Evolutionary conservation across 176 grass and related monocot genomes (phyloP), one percentile per base, ranked within the genome.

Genomic region (Ananas comosus): DNA sequence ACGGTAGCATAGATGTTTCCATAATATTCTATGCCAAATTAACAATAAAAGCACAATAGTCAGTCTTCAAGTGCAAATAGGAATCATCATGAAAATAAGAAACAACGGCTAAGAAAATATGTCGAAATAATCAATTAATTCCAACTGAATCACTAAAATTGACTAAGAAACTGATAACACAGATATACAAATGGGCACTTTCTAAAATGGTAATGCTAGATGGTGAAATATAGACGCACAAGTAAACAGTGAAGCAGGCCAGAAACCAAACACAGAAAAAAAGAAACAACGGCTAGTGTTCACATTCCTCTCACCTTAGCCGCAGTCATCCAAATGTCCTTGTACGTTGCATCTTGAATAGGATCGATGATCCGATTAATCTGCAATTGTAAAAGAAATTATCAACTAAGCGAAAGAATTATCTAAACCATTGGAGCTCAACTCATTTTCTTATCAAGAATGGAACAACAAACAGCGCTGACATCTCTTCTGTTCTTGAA

Each of bases 321-420:
- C 88, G 87, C 88, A 65, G 89, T 87, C 84, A 90, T 88, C 94
- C 94, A 93, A 51, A 99, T 86, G 68, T 93, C 91, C 79, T 87
- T 92, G 79, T 88, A 93, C 50, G 89, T 93, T 49, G 89, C 79
- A 82, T 99, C 68, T 76, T 81, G 71, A 51, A 99, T 61, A 72
- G 89, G 89, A 83, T 99, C 94, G 13, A 85, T 83, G 63, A 91
- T 93, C 74, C 78, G 89, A 82, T 79, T 81, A 63, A 99, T 84
- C 94, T 99, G 86, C 13, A 80, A 79, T 75, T 13, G 64, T 51
- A 72, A 70, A 64, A 59, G 3, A 86, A 64, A 23, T 53, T 28
- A 81, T 64, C 25, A 61, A 81, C 17, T 71, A 13, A 70, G 19
- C 65, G 19, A 59, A 59, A 59, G 54, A 18, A 18, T 0, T 59